phyloP scores from a whole-genome alignment of 441 rosid genomes.

The Croton laevigatus region DNA sequence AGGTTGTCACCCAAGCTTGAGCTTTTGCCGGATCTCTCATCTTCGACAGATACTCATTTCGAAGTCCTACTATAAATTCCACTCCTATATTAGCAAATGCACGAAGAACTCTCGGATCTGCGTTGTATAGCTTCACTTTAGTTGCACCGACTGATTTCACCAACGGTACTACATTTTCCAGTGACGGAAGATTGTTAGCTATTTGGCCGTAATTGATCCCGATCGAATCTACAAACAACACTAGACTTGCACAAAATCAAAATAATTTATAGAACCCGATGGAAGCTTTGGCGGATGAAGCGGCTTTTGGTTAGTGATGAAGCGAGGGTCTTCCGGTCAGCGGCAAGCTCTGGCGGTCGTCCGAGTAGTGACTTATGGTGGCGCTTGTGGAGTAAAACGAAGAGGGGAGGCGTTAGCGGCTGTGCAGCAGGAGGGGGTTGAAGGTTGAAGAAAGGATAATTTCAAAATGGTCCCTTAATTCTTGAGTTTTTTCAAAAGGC shows the following conservation, averaged over 20 bases:
- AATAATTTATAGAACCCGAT: no score
- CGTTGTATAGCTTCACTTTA: constrained; percentile 87
- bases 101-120: constrained; percentile 70
- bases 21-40: constrained; percentile 66
- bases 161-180: constrained; percentile 62
- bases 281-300: no score
- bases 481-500: no score
- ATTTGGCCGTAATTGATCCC: constrained; percentile 96
- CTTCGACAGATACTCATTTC: constrained; percentile 61
- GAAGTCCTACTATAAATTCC: constrained; percentile 78
- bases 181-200: constrained; percentile 77
- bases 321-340: no score
- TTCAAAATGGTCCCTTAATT: no score
- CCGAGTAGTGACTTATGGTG: no score
- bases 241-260: constrained; percentile 5
- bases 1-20: constrained; percentile 61
- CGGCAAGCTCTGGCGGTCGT: no score
- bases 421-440: no score
- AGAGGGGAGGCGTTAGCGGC: no score
- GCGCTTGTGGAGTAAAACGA: no score
- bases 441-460: no score
- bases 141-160: constrained; percentile 80
- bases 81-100: constrained; percentile 75
- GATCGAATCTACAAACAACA: constrained; percentile 37
- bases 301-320: no score